Evolutionary conservation across 139 green algal genomes (phyloP).

Genomic region (Chlamydomonas incerta): DNA sequence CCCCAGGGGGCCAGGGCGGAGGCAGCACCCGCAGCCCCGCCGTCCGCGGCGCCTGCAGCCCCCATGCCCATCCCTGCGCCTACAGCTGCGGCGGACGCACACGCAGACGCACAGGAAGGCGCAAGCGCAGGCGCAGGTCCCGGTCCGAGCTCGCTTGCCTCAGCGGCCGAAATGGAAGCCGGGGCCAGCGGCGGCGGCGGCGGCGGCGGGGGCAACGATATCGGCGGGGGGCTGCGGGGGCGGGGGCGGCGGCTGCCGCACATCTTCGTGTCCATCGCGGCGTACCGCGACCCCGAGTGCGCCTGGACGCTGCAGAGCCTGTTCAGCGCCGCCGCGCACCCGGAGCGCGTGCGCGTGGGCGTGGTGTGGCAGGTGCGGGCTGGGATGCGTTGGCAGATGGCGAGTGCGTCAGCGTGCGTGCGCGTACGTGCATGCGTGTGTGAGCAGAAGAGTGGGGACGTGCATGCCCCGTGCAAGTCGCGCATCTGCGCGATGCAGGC

Average conservation of each 20-base stretch:
- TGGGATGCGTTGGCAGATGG: not conserved
- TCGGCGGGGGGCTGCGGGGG: not conserved
- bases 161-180: too few relatives aligned
- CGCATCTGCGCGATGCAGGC: too few relatives aligned
- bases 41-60: too few relatives aligned
- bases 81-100: too few relatives aligned
- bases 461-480: too few relatives aligned
- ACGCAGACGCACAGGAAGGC: too few relatives aligned
- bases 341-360: slow-evolving; percentile 68
- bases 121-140: too few relatives aligned
- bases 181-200: too few relatives aligned
- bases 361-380: slow-evolving; percentile 78
- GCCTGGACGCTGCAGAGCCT: slow-evolving; percentile 67
- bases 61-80: too few relatives aligned
- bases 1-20: not conserved
- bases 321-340: slow-evolving; percentile 57
- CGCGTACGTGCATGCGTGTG: not conserved
- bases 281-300: slow-evolving; percentile 80
- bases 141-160: too few relatives aligned
- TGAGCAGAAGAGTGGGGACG: not conserved
- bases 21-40: too few relatives aligned
- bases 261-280: slow-evolving; percentile 85
- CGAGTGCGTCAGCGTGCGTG: not conserved
- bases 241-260: not conserved
- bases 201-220: not conserved